Conservation (phyloP, 2,329 filamentous ascomycete species). For the Botrytis tulipae region DNA sequence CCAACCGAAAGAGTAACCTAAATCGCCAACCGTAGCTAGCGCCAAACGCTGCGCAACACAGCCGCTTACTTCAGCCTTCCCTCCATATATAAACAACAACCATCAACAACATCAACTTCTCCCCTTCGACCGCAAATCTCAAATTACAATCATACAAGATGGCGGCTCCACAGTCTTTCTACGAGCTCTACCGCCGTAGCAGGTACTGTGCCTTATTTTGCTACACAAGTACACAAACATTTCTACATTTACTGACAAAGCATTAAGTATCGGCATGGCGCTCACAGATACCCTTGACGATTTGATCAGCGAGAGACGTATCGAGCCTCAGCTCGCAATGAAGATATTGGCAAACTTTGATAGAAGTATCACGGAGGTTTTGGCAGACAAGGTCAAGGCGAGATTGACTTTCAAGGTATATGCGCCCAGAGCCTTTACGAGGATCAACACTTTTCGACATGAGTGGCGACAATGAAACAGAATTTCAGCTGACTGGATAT, state of each 20-base stretch:
- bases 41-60: conserved; percentile 18
- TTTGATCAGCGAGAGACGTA: conserved; percentile 88
- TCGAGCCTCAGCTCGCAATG: conserved; percentile 98
- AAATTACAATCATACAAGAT: conserved; percentile 39
- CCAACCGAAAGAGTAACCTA: conserved; percentile 16
- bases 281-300: conserved; percentile 97
- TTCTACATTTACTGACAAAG: conserved; percentile 35
- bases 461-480: background rate
- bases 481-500: conserved; percentile 28
- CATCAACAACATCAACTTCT: conserved; percentile 17
- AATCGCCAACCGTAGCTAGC: conserved; percentile 29
- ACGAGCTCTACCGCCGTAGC: conserved; percentile 97
- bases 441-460: background rate
- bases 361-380: conserved; percentile 83
- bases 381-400: conserved; percentile 89
- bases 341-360: conserved; percentile 97
- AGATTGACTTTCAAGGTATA: conserved; percentile 91
- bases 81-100: conserved; percentile 23
- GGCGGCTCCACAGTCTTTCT: conserved; percentile 61
- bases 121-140: conserved; percentile 25
- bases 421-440: conserved; percentile 5
- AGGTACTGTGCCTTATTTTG: conserved; percentile 63
- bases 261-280: conserved; percentile 78
- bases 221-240: conserved; percentile 28
- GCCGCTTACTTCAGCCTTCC: conserved; percentile 26